Evolutionary conservation across 257 asterid genomes (phyloP).

Genomic region (Dorcoceras hygrometricum): DNA sequence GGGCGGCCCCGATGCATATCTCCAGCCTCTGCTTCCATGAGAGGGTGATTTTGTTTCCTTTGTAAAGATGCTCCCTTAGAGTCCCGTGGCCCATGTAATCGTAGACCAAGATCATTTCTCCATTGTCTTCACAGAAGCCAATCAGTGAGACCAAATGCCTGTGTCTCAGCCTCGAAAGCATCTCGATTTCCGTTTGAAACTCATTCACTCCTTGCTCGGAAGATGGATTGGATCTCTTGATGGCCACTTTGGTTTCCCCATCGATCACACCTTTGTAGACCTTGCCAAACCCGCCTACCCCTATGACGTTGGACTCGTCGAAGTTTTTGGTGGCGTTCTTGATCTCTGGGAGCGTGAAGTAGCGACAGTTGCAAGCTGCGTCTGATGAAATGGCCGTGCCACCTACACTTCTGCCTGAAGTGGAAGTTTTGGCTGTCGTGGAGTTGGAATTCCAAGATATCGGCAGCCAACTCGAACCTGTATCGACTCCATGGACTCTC

Average conservation of each 20-base stretch:
- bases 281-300: constrained; percentile 91
- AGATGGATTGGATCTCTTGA: constrained; percentile 86
- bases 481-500: constrained; percentile 34
- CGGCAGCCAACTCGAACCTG: constrained; percentile 70
- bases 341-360: constrained; percentile 72
- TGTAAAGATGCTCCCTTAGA: constrained; percentile 76
- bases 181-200: constrained; percentile 85
- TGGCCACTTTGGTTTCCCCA: constrained; percentile 55
- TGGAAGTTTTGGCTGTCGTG: constrained; percentile 45
- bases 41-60: constrained; percentile 52
- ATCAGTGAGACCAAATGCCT: constrained; percentile 76
- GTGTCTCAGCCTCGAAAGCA: constrained; percentile 77
- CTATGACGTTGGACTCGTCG: constrained; percentile 83
- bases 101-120: constrained; percentile 82
- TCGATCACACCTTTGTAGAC: constrained; percentile 80
- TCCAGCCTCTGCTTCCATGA: constrained; percentile 80
- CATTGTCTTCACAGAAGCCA: constrained; percentile 80
- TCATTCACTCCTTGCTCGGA: constrained; percentile 85
- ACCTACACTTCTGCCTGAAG: constrained; percentile 40
- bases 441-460: constrained; percentile 63
- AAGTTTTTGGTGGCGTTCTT: constrained; percentile 69
- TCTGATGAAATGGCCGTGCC: constrained; percentile 61
- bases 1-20: constrained; percentile 77
- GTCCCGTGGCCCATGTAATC: constrained; percentile 89
- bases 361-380: constrained; percentile 77